A percentile compares a stretch with the other conserved stretches of the same genome.
phyloP scores from a whole-genome alignment of 257 asterid genomes.

The Verbena officinalis region DNA sequence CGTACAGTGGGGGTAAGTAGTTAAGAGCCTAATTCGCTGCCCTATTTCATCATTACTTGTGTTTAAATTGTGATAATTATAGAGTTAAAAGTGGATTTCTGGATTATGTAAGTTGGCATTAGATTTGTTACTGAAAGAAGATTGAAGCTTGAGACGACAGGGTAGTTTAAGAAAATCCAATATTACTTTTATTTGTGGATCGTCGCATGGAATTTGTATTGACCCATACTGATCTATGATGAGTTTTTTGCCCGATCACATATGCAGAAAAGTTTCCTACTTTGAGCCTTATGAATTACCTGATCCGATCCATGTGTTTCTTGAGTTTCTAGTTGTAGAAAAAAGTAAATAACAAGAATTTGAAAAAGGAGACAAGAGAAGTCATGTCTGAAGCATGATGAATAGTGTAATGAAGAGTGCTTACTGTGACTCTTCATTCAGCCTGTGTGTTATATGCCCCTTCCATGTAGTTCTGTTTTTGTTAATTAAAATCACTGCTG shows the following conservation, averaged over 20 bases:
- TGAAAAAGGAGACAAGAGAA: not conserved
- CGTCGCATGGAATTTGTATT: not conserved
- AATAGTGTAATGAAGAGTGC: not conserved
- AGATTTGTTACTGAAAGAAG: not conserved
- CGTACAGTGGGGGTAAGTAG: slow-evolving; percentile 77
- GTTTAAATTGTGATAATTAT: not conserved
- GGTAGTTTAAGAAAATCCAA: not conserved
- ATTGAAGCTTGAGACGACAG: not conserved
- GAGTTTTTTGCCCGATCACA: not conserved
- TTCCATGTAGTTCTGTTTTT: not conserved
- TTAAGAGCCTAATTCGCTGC: not conserved
- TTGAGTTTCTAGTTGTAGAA: not conserved
- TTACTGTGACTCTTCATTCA: not conserved
- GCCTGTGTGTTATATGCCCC: slow-evolving; percentile 3
- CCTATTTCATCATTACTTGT: not conserved
- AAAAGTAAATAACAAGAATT: not conserved
- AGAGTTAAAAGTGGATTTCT: slow-evolving; percentile 12
- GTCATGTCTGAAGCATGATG: not conserved
- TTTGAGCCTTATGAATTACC: not conserved
- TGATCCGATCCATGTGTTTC: not conserved
- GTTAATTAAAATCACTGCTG: not conserved
- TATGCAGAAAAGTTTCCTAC: not conserved
- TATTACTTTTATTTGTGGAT: not conserved
- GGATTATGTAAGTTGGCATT: slow-evolving; percentile 3
- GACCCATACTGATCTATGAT: not conserved